Evolutionary conservation across 345 rosid species (phyloP), one percentile per base, ranked within the genome.

Genomic region (Citrus australasica): DNA sequence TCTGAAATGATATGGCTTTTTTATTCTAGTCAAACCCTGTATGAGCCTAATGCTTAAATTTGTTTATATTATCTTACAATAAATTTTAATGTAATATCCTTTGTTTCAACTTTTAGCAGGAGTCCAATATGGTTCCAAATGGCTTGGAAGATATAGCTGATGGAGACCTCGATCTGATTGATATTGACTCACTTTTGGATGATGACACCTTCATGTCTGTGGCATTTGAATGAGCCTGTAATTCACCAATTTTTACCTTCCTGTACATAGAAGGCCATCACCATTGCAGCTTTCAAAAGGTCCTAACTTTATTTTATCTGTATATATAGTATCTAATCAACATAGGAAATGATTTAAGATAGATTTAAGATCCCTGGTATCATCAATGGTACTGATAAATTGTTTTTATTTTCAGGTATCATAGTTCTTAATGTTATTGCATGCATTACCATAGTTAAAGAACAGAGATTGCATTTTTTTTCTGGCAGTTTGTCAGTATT

Each of bases 131-230:
- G 90, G 85, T 80, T 56, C 22, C 78, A 80, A 85, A 76, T 83
- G 79, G 76, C 38, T 67, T 80, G 0, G 84, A 84, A 69, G 94
- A 83, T 75, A 63, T 28, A 30, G 78, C 28, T 22, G 83, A 82
- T 40, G 86, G 40, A 32, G 89, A 84, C 37, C 90, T 87, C 32
- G 93, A 89, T 27, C 67, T 85, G 27, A 14, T 88, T 60, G 94
- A 88, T 79, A 83, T 94, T 5, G 90, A 94, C 14, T 86, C 95
- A 60, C 83, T 92, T 80, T 82, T 94, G 85, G 87, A 92, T 61
- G 94, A 94, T 25, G 94, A 91, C 37, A 66, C 89, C 16, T 86
- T 91, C 82, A 91, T 94, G 95, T 87, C 97, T 7, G 76, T 87
- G 75, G 87, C 91, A 67, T 90, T 90, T 75, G 94, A 87, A 76